Conservation (phyloP, 495 filamentous ascomycete genomes). For the Penicillium longicatenatum region DNA sequence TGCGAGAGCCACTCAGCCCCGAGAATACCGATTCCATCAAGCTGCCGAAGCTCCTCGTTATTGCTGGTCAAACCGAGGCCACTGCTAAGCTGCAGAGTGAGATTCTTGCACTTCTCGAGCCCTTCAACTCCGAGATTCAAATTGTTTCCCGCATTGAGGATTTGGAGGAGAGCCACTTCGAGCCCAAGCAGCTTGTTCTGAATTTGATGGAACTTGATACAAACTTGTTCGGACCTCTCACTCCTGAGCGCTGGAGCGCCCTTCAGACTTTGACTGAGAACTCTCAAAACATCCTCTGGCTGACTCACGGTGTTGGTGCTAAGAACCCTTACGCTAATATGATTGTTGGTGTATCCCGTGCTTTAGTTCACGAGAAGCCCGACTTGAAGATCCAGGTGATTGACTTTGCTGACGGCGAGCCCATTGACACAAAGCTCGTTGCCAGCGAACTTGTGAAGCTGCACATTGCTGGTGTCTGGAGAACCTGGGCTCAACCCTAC, state of each 20-base stretch:
- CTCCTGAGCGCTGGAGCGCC: neutral
- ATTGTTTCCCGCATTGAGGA: neutral
- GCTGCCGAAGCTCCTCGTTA: neutral
- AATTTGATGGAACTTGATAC: neutral
- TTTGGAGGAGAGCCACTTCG: neutral
- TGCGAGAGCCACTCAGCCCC: neutral
- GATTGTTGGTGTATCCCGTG: slow-evolving; percentile 3
- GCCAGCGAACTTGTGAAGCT: neutral
- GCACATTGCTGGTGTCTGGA: neutral
- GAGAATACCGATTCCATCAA: neutral
- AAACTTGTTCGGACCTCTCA: neutral
- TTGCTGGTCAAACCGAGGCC: neutral
- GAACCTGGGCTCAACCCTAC: neutral
- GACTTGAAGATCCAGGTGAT: neutral
- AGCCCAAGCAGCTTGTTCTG: neutral
- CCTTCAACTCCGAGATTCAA: neutral
- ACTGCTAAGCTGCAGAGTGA: neutral
- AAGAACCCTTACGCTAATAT: slow-evolving; percentile 1
- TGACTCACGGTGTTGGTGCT: neutral
- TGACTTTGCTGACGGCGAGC: neutral
- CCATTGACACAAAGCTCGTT: neutral
- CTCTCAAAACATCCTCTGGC: neutral
- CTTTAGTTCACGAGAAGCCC: neutral
- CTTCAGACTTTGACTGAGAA: neutral
- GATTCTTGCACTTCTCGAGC: neutral